phyloP scores from a whole-genome alignment of 306 rosid genomes.

The Parietaria judaica region DNA sequence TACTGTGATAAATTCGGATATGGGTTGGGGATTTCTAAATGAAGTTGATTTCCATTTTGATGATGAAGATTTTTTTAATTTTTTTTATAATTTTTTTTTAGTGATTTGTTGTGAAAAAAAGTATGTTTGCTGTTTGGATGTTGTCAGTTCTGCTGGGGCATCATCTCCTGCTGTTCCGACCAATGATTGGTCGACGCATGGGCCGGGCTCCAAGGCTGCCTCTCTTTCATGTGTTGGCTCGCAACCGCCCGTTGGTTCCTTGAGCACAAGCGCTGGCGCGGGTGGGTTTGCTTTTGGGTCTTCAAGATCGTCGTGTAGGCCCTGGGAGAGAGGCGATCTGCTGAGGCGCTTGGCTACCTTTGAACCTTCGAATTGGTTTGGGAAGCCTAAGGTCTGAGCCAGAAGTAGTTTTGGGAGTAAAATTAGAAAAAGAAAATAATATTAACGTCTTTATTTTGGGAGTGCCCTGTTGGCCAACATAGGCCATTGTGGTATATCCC shows the following conservation, averaged over 20 bases:
- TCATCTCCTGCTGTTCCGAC: constrained; percentile 83
- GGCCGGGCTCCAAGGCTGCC: constrained; percentile 85
- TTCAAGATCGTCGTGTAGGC: constrained; percentile 76
- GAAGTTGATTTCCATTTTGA: neutral
- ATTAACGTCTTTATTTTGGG: neutral
- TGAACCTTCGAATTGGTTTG: constrained; percentile 75
- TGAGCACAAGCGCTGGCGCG: constrained; percentile 64
- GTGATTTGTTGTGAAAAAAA: constrained; percentile 10
- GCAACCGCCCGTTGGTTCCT: constrained; percentile 74
- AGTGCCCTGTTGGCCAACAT: too few relatives aligned
- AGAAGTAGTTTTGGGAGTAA: constrained; percentile 13
- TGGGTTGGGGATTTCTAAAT: too few relatives aligned
- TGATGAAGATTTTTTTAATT: constrained; percentile 1
- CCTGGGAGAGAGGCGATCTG: constrained; percentile 99
- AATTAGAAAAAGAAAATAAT: neutral
- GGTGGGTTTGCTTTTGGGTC: constrained; percentile 79
- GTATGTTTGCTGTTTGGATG: constrained; percentile 11
- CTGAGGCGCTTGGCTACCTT: constrained; percentile 91
- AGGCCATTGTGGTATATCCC: too few relatives aligned
- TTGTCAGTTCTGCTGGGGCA: constrained; percentile 92
- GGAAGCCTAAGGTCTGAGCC: constrained; percentile 83
- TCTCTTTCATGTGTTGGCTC: constrained; percentile 94
- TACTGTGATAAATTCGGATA: too few relatives aligned
- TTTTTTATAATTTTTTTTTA: neutral
- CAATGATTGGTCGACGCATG: constrained; percentile 84